A percentile compares a stretch with the other conserved stretches of the same genome.
Evolutionary conservation across 2,329 filamentous ascomycete genomes (phyloP).

Genomic region (Pestalotiopsis sp.): DNA sequence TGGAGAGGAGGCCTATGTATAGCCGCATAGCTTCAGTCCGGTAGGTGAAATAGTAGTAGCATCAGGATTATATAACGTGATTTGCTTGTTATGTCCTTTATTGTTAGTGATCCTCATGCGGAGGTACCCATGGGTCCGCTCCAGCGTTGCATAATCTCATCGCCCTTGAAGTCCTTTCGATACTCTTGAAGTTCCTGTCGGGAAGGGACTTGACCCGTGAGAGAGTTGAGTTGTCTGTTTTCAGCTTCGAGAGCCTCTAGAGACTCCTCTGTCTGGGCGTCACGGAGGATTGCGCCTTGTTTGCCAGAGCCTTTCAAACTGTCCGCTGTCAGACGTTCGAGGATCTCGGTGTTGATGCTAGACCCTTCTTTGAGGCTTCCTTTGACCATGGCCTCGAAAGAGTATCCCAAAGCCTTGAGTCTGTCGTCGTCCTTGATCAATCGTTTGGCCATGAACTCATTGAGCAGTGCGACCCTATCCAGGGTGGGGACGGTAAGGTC

Average conservation of each 20-base stretch:
- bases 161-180: constrained; percentile 1
- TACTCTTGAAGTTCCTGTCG: neutral
- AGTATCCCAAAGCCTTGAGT: constrained; percentile 25
- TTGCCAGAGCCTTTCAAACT: constrained; percentile 18
- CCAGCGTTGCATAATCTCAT: constrained; percentile 14
- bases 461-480: constrained; percentile 22
- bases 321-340: constrained; percentile 29
- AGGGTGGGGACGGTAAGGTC: constrained; percentile 10
- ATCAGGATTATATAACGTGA: too few relatives aligned
- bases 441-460: constrained; percentile 26
- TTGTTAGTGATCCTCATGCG: neutral
- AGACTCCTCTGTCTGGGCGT: constrained; percentile 30
- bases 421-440: constrained; percentile 26
- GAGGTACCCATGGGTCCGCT: neutral
- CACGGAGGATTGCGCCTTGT: constrained; percentile 24
- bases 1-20: neutral
- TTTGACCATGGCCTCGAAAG: constrained; percentile 28
- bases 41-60: neutral
- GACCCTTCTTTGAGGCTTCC: constrained; percentile 25
- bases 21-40: neutral
- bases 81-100: neutral
- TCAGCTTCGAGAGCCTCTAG: constrained; percentile 27
- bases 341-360: constrained; percentile 23
- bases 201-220: neutral
- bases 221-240: constrained; percentile 19